These are phyloP conservation scores for Glebionis coronaria DNA, from an alignment of 129 eudicot genomes.

Conservation along the genomic window DNA sequence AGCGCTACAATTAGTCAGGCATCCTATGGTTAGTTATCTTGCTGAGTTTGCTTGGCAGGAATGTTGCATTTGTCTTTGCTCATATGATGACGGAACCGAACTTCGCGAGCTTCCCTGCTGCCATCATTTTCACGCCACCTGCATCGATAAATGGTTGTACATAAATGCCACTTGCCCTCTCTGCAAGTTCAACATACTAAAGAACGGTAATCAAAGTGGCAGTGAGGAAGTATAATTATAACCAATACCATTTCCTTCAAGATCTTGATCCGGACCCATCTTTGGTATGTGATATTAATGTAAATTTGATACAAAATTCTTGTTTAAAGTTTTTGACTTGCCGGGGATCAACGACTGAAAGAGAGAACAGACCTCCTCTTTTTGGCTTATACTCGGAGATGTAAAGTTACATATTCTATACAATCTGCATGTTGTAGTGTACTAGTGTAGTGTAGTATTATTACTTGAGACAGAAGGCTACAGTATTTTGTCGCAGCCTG, in stretches of 20 bases:
- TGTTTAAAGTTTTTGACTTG: constrained; percentile 26
- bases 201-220: constrained; percentile 59
- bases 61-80: constrained; percentile 81
- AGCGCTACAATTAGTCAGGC: too few relatives aligned
- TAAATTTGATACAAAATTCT: constrained; percentile 23
- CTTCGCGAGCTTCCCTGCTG: constrained; percentile 89
- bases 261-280: constrained; percentile 13
- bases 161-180: constrained; percentile 86
- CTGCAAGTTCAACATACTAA: constrained; percentile 82
- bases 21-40: too few relatives aligned
- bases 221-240: constrained; percentile 67
- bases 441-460: constrained; percentile 14
- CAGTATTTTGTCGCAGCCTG: not conserved
- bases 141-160: constrained; percentile 88
- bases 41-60: constrained; percentile 44
- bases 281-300: constrained; percentile 24
- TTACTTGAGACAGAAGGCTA: not conserved
- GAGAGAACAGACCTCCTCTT: constrained; percentile 6
- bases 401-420: constrained; percentile 23
- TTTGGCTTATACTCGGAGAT: constrained; percentile 24
- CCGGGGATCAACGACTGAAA: constrained; percentile 16
- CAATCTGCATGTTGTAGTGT: constrained; percentile 23
- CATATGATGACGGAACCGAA: constrained; percentile 72
- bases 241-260: constrained; percentile 10
- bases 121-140: constrained; percentile 85